These are phyloP conservation scores for Cercospora sp. DNA, from an alignment of 2,329 filamentous ascomycete species.

Conservation along the genomic window DNA sequence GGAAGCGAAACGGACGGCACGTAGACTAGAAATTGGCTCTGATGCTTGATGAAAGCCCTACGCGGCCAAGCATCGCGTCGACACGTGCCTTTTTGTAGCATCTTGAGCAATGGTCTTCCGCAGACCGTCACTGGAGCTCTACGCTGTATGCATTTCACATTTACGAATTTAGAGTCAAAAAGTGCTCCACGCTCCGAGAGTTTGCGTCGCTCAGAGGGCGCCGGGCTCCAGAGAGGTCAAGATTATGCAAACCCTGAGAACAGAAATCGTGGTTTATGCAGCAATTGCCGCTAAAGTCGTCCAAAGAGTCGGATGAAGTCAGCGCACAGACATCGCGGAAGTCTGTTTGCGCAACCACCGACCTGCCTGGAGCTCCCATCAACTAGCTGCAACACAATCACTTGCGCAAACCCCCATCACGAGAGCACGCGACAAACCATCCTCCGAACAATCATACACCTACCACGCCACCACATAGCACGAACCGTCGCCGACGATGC, in stretches of 20 bases:
- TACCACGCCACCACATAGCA: not conserved
- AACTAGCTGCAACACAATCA: not conserved
- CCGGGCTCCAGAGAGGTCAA: not conserved
- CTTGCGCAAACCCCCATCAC: slow-evolving; percentile 11
- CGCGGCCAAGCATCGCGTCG: not conserved
- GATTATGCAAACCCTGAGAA: not conserved
- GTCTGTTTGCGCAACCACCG: slow-evolving; percentile 8
- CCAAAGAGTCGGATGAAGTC: not conserved
- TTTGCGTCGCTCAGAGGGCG: not conserved
- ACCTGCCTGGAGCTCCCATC: slow-evolving; percentile 9
- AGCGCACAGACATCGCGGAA: slow-evolving; percentile 3
- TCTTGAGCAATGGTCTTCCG: not conserved
- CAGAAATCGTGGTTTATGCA: not conserved
- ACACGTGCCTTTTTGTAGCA: not conserved
- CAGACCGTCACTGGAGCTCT: not conserved
- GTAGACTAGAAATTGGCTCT: not conserved
- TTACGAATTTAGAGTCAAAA: not conserved
- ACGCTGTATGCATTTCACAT: not conserved
- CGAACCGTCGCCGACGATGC: slow-evolving; percentile 62
- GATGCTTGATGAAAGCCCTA: not conserved
- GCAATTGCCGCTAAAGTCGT: not conserved
- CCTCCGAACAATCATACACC: not conserved
- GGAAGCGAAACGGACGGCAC: not conserved
- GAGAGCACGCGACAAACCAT: slow-evolving; percentile 8
- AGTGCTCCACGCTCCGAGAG: not conserved